Evolutionary conservation across 2,329 filamentous ascomycete species (phyloP), one percentile per base, ranked within the genome.

Genomic region (Fusarium oligoseptatum): DNA sequence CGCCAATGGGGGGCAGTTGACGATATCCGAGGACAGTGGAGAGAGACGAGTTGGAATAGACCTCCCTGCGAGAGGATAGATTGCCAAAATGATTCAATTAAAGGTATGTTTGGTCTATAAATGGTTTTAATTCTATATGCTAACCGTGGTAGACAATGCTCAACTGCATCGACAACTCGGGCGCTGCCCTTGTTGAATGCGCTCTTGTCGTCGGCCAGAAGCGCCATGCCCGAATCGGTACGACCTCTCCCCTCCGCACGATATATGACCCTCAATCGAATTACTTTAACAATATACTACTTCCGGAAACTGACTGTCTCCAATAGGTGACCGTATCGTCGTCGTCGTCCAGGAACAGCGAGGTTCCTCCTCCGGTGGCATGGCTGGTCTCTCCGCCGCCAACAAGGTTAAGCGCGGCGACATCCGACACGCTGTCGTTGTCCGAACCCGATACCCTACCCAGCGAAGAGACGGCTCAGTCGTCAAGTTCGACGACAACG

Each of bases 151-250:
- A 98, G 97, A 94, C 95, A 83, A 95, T 99, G 91, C 91, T 99
- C 80, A 98, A 97, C 87, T 98, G 97, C 92, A 98, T 99, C 91
- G 97, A 99, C 92, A 99, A 98, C 88, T 98, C 97, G 76, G 97
- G 97, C 83, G 97, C 97, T 78, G 95, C 97, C 80, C 89, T 99
- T 77, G 97, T 98, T 86, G 97, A 99, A 87, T 99, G 97, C 87
- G 94, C 93, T 83, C 93, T 96, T 83, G 93, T 98, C 73, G 88
- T 99, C 80, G 94, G 94, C 81, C 97, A 96, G 87, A 97, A 98
- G 87, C 88, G 92, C 77, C 91, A 92, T 80, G 97, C 96, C 70
- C 93, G 92, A 81, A 95, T 99, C 81, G 97, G 95, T 98, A 89
- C 80, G 89, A 76, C 43, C 36, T 43, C 27, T 41, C 55, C 66